Evolutionary conservation across 192 early-diverging fungal species (phyloP).

Genomic region (Coemansia sp.): DNA sequence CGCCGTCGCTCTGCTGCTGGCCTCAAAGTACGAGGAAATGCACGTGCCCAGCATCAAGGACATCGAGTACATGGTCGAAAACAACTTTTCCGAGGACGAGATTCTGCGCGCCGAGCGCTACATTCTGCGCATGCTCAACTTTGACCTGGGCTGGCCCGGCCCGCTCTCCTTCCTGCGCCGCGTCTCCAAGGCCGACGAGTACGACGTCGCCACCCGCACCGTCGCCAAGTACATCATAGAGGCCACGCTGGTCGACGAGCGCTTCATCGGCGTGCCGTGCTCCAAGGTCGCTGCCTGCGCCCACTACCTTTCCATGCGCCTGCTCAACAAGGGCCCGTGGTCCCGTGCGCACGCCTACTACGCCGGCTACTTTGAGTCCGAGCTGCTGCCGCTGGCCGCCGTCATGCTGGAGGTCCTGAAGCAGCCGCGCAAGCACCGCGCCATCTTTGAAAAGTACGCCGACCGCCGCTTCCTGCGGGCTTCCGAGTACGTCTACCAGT

Average conservation of each 20-base stretch:
- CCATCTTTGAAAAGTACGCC: conserved; percentile 52
- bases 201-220: conserved; percentile 57
- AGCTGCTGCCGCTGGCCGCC: conserved; percentile 44
- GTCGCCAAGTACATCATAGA: conserved; percentile 63
- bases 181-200: conserved; percentile 60
- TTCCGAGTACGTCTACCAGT: conserved; percentile 41
- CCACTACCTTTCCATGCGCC: conserved; percentile 42
- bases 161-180: conserved; percentile 60
- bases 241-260: conserved; percentile 57
- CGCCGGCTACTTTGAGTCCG: conserved; percentile 67
- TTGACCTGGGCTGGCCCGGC: conserved; percentile 59
- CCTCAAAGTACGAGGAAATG: conserved; percentile 61
- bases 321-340: conserved; percentile 52
- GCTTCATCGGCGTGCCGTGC: conserved; percentile 54
- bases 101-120: conserved; percentile 59
- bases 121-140: conserved; percentile 56
- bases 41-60: conserved; percentile 55
- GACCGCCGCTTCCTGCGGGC: conserved; percentile 39
- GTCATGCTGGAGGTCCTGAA: conserved; percentile 57
- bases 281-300: conserved; percentile 52
- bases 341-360: conserved; percentile 58
- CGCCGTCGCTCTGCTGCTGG: conserved; percentile 53
- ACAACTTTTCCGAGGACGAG: conserved; percentile 47
- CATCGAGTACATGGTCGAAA: conserved; percentile 51
- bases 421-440: conserved; percentile 39